These are phyloP conservation scores for Tolypocladium ophioglossoides DNA, from an alignment of 2,329 filamentous ascomycete species.

Conservation along the genomic window DNA sequence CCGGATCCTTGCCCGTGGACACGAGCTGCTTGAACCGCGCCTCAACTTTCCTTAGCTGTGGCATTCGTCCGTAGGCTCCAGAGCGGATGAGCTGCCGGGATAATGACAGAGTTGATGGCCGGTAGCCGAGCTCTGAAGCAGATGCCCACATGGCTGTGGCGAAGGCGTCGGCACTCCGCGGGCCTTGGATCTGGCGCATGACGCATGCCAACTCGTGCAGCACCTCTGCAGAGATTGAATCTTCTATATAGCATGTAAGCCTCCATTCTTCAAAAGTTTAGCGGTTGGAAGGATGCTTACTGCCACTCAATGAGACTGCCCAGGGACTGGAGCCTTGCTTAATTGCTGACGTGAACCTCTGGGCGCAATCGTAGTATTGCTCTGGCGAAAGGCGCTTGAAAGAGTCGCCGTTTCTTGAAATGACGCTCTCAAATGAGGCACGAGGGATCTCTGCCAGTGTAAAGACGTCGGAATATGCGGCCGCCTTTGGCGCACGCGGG, in stretches of 20 bases:
- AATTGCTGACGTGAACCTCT: constrained; percentile 12
- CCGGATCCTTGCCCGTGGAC: constrained; percentile 16
- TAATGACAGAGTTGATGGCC: constrained; percentile 19
- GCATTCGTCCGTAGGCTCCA: constrained; percentile 9
- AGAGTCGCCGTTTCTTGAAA: constrained; percentile 5
- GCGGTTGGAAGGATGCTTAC: constrained; percentile 9
- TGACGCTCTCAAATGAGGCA: constrained; percentile 9
- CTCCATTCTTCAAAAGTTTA: not conserved
- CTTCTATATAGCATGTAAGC: constrained; percentile 4
- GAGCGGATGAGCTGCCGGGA: constrained; percentile 10
- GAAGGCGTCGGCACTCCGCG: constrained; percentile 7
- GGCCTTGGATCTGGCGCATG: constrained; percentile 7
- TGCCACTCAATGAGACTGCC: constrained; percentile 8
- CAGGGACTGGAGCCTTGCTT: constrained; percentile 10
- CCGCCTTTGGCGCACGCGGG: not conserved
- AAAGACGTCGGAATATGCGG: constrained; percentile 7
- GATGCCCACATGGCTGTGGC: constrained; percentile 17
- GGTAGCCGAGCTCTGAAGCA: constrained; percentile 19
- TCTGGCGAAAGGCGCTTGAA: constrained; percentile 10
- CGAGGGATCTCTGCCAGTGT: constrained; percentile 12
- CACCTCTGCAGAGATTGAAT: constrained; percentile 7
- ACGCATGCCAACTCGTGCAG: constrained; percentile 20
- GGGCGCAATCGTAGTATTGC: constrained; percentile 13
- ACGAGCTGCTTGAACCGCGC: constrained; percentile 20
- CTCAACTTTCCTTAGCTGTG: constrained; percentile 11